A percentile compares a stretch with the other conserved stretches of the same genome.
Conservation (phyloP, 306 rosid genomes). For the Phaseolus lunatus region DNA sequence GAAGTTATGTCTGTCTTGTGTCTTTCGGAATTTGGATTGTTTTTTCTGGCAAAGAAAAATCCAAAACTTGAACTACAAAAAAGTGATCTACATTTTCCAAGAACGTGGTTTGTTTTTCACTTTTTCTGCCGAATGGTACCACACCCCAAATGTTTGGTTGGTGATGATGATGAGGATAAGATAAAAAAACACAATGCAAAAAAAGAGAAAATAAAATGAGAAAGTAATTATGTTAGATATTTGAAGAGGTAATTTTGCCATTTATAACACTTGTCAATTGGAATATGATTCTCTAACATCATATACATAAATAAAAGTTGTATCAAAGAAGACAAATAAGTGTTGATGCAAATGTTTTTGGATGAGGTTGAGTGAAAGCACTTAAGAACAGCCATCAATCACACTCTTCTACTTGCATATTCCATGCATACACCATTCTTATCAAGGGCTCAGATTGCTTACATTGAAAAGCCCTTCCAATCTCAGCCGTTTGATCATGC, state of each 20-base stretch:
- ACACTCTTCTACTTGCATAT: neutral
- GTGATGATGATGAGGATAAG: slow-evolving; percentile 15
- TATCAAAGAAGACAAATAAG: neutral
- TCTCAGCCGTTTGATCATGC: slow-evolving; percentile 30
- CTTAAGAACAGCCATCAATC: neutral
- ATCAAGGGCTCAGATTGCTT: neutral
- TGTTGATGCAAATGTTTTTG: too few relatives aligned
- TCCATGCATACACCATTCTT: neutral
- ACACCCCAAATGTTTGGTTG: neutral
- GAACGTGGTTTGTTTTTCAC: neutral
- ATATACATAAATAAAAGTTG: too few relatives aligned
- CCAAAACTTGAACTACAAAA: too few relatives aligned
- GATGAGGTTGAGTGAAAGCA: neutral
- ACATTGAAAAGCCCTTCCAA: neutral
- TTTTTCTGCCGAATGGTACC: neutral
- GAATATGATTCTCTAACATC: too few relatives aligned
- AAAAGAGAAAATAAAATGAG: neutral
- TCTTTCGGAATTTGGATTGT: too few relatives aligned
- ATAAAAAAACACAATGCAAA: neutral
- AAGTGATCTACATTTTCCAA: too few relatives aligned
- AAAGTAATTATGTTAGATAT: neutral
- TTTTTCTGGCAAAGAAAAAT: too few relatives aligned
- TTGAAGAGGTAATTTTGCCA: too few relatives aligned
- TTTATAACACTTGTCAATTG: too few relatives aligned
- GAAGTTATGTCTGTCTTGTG: too few relatives aligned